Conservation (phyloP, 2,329 filamentous ascomycete species). For the Didymella exigua region DNA sequence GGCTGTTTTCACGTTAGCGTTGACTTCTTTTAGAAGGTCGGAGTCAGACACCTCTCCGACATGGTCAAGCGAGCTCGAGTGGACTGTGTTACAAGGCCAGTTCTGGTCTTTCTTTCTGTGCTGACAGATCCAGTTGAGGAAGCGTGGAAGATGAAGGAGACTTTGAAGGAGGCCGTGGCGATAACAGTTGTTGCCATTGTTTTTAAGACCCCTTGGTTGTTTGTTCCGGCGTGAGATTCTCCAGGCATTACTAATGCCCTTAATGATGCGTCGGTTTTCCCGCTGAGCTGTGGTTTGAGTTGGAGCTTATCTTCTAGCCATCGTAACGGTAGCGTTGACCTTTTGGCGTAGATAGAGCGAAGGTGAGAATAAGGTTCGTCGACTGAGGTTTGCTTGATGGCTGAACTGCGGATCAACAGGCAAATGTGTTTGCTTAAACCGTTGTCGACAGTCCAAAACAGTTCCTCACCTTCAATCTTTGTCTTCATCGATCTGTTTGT, state of each 20-base stretch:
- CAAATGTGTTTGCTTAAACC: too few relatives aligned
- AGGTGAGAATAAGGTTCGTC: not conserved
- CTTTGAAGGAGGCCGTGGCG: not conserved
- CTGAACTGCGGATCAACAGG: too few relatives aligned
- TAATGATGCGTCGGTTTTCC: not conserved
- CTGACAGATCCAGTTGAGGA: slow-evolving; percentile 2
- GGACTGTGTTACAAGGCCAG: not conserved
- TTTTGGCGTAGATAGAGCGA: not conserved
- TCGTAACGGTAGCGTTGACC: too few relatives aligned
- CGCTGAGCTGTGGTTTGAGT: not conserved
- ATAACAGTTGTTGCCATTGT: not conserved
- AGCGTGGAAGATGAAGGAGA: not conserved
- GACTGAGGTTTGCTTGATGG: not conserved
- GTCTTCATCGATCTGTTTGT: too few relatives aligned
- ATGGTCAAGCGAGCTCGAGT: too few relatives aligned
- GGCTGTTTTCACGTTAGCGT: too few relatives aligned
- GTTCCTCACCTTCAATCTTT: too few relatives aligned
- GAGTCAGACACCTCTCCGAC: too few relatives aligned
- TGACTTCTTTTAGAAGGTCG: too few relatives aligned
- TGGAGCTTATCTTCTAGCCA: not conserved
- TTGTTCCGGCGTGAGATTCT: not conserved
- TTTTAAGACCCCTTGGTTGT: not conserved
- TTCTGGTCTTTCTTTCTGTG: not conserved
- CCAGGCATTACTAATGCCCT: not conserved
- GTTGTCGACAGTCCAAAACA: too few relatives aligned